phyloP scores from a whole-genome alignment of 139 green algal species.

The Micractinium conductrix region DNA sequence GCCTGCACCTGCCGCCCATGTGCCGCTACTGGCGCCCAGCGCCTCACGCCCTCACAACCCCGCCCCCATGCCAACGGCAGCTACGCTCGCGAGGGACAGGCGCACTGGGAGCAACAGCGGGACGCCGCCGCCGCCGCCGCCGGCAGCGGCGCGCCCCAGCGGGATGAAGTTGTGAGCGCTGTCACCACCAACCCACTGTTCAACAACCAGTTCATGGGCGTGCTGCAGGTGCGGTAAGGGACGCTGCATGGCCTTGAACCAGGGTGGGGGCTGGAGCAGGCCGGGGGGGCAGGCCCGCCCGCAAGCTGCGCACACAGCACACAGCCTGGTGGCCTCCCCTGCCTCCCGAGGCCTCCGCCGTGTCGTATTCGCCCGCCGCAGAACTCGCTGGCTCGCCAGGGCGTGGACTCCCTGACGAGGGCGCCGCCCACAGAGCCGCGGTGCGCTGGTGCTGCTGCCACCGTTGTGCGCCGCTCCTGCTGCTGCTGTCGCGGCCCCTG shows the following conservation, averaged over 20 bases:
- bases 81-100: too few species aligned
- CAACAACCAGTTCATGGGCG: constrained; percentile 25
- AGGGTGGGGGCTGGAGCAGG: too few species aligned
- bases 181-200: constrained; percentile 28
- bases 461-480: not conserved
- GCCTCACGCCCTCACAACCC: too few species aligned
- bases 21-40: too few species aligned
- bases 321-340: not conserved
- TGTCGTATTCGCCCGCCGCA: not conserved
- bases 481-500: not conserved
- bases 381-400: constrained; percentile 37
- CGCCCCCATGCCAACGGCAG: too few species aligned
- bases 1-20: too few species aligned
- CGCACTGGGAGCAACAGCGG: not conserved
- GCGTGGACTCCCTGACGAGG: constrained; percentile 18
- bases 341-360: not conserved
- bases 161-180: not conserved
- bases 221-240: not conserved
- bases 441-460: not conserved
- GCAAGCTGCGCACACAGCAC: not conserved
- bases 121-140: not conserved
- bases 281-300: too few species aligned
- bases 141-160: not conserved
- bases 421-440: constrained; percentile 6
- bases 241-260: not conserved